Conservation (phyloP, 495 filamentous ascomycete species). For the Jackrogersella minutella region DNA sequence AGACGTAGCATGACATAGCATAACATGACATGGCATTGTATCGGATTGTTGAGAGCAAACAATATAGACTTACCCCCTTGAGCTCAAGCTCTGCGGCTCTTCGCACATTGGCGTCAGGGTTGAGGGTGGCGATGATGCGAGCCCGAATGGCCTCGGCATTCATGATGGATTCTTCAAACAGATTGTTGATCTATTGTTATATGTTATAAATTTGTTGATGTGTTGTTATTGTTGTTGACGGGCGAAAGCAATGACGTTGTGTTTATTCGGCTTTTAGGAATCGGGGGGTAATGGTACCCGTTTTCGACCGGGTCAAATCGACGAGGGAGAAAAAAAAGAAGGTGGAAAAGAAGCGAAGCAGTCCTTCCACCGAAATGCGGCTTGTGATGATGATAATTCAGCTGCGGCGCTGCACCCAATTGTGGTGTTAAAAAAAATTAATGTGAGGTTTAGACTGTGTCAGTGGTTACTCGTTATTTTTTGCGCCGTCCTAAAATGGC, state of each 20-base stretch:
- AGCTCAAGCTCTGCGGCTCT: conserved; percentile 90
- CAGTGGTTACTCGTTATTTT: conserved; percentile 38
- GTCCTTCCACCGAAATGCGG: conserved; percentile 23
- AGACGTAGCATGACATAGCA: conserved; percentile 11
- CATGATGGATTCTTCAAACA: conserved; percentile 63
- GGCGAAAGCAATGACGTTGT: conserved; percentile 20
- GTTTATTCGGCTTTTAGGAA: conserved; percentile 17
- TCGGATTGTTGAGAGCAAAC: conserved; percentile 23
- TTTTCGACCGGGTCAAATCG: conserved; percentile 30
- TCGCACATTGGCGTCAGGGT: conserved; percentile 82
- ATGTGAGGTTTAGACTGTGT: conserved; percentile 35
- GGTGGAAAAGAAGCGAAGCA: conserved; percentile 1
- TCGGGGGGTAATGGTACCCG: conserved; percentile 23
- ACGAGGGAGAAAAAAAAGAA: not conserved
- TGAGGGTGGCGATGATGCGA: conserved; percentile 88
- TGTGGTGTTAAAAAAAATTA: conserved; percentile 36
- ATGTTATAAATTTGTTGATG: not conserved
- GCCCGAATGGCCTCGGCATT: conserved; percentile 85
- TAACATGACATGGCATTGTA: conserved; percentile 15
- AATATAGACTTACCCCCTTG: conserved; percentile 76
- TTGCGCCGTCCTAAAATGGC: conserved; percentile 40
- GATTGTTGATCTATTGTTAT: conserved; percentile 5
- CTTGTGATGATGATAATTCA: conserved; percentile 37
- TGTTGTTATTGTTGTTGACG: not conserved
- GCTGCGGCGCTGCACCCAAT: conserved; percentile 37